A percentile compares a stretch with the other conserved stretches of the same genome.
phyloP scores from a whole-genome alignment of 306 rosid genomes.

The Sicyos baderoa region DNA sequence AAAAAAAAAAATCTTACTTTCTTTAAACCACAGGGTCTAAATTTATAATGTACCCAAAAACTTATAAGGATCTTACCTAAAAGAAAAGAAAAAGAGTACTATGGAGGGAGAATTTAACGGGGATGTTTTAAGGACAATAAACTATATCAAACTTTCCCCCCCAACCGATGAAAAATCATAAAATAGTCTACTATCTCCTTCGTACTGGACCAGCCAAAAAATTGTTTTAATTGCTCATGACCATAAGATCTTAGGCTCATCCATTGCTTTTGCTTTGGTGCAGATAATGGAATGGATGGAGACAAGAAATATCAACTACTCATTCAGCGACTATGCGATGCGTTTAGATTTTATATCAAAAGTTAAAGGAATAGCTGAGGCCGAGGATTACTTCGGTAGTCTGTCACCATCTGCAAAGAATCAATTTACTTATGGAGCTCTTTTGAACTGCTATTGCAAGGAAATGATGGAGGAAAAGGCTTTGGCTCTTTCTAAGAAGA shows the following conservation, averaged over 20 bases:
- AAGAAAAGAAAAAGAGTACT: neutral
- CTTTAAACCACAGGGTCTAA: too few relatives aligned
- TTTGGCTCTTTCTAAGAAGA: slow-evolving; percentile 35
- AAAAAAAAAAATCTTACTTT: too few relatives aligned
- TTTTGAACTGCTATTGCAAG: slow-evolving; percentile 65
- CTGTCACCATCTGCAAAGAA: slow-evolving; percentile 42
- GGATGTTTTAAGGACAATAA: neutral
- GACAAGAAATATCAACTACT: slow-evolving; percentile 42
- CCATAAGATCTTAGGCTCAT: slow-evolving; percentile 5
- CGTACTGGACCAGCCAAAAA: slow-evolving; percentile 1
- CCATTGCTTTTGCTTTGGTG: slow-evolving; percentile 11
- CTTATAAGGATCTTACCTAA: neutral
- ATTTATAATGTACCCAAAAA: too few relatives aligned
- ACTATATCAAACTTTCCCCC: neutral
- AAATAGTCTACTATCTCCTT: neutral
- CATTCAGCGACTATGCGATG: slow-evolving; percentile 41
- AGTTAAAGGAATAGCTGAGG: slow-evolving; percentile 49
- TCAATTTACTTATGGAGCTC: slow-evolving; percentile 57
- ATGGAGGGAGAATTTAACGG: neutral
- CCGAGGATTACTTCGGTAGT: slow-evolving; percentile 48
- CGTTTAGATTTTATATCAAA: slow-evolving; percentile 56
- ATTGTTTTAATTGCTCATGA: neutral
- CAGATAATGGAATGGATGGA: slow-evolving; percentile 91
- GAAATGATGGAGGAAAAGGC: slow-evolving; percentile 53
- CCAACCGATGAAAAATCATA: neutral